Conservation (phyloP, 2,329 filamentous ascomycete species). For the Fusarium sp. region DNA sequence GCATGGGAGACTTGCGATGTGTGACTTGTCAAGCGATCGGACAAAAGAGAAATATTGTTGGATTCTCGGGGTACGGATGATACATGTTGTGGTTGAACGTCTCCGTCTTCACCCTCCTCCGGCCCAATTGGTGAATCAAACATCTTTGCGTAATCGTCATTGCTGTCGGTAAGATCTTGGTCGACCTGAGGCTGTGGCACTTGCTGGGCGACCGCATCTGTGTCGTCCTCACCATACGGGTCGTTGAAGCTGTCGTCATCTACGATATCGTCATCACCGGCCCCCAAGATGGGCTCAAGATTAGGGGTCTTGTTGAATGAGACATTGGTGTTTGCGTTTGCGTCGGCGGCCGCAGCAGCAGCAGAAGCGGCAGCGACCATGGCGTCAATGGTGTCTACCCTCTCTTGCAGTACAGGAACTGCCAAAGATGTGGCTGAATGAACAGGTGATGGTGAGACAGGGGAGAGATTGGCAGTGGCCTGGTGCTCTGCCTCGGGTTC, state of each 20-base stretch:
- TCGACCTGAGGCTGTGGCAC: conserved; percentile 49
- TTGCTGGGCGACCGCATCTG: conserved; percentile 47
- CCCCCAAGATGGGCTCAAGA: conserved; percentile 53
- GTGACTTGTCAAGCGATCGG: conserved; percentile 56
- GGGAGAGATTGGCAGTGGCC: conserved; percentile 67
- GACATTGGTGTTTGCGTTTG: conserved; percentile 49
- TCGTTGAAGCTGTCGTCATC: conserved; percentile 65
- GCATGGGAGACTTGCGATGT: conserved; percentile 51
- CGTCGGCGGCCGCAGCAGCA: conserved; percentile 35
- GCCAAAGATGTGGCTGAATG: conserved; percentile 62
- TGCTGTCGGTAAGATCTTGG: conserved; percentile 53
- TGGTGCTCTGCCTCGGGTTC: conserved; percentile 60
- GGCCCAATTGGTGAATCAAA: conserved; percentile 63
- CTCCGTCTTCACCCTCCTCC: conserved; percentile 54
- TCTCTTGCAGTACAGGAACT: conserved; percentile 66
- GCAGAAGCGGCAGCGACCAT: conserved; percentile 57
- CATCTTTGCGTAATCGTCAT: conserved; percentile 65
- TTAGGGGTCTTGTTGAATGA: conserved; percentile 49
- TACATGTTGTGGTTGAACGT: conserved; percentile 58
- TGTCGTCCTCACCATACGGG: conserved; percentile 59
- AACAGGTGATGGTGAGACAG: conserved; percentile 64
- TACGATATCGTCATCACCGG: conserved; percentile 57
- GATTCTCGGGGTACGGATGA: conserved; percentile 60
- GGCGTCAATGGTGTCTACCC: conserved; percentile 64
- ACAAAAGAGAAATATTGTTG: conserved; percentile 58